Evolutionary conservation across 2,329 filamentous ascomycete genomes (phyloP).

Genomic region (Scedosporium aurantiacum): DNA sequence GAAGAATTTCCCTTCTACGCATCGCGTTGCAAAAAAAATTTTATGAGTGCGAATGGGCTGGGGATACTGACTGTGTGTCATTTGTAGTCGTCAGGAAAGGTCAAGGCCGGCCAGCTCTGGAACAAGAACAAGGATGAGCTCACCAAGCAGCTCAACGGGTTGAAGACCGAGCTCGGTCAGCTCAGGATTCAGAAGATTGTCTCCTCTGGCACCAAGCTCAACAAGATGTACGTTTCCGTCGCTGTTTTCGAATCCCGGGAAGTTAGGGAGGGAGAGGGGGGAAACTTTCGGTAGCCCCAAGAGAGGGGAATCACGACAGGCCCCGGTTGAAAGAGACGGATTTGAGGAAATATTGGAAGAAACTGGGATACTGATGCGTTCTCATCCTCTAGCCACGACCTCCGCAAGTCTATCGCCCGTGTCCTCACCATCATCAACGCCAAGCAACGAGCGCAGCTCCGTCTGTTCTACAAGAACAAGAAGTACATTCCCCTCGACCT

Average conservation of each 20-base stretch:
- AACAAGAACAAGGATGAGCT: conserved; percentile 99
- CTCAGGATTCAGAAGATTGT: conserved; percentile 98
- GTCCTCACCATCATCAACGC: conserved; percentile 99
- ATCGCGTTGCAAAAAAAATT: not conserved
- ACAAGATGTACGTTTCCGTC: conserved; percentile 68
- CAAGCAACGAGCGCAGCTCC: conserved; percentile 96
- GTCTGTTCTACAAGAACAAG: conserved; percentile 99
- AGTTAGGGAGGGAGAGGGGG: not conserved
- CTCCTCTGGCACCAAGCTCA: conserved; percentile 90
- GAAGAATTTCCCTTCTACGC: not conserved
- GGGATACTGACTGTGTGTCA: conserved; percentile 1
- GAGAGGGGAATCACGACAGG: not conserved
- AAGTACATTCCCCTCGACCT: conserved; percentile 98
- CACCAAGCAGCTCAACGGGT: conserved; percentile 84
- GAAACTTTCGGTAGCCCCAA: not conserved
- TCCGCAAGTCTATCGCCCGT: conserved; percentile 98
- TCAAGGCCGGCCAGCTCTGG: conserved; percentile 97
- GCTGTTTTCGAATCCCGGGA: not conserved
- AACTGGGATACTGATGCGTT: conserved; percentile 14
- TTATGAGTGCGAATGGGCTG: not conserved
- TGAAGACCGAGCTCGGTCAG: conserved; percentile 93
- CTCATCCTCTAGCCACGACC: conserved; percentile 63
- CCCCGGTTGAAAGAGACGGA: not conserved
- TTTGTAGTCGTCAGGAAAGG: conserved; percentile 45
- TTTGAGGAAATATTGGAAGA: conserved; percentile 7